Conservation (phyloP, 176 grass and related monocot species). For the Raddia guianensis region DNA sequence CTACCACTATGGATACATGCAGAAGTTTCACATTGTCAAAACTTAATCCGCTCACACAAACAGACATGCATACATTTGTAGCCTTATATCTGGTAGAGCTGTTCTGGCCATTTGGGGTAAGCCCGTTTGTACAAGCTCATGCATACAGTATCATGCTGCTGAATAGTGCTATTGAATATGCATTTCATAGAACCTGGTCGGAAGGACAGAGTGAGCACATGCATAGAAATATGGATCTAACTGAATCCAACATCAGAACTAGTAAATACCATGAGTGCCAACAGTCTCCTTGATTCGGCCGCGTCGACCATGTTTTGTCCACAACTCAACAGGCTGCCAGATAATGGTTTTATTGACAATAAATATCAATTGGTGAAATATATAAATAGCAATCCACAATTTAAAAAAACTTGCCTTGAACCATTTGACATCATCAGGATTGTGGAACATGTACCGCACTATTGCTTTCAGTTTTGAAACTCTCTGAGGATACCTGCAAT, state of each 20-base stretch:
- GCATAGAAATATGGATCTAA: background rate
- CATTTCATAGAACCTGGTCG: constrained; percentile 84
- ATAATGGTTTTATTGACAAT: background rate
- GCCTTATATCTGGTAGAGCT: constrained; percentile 46
- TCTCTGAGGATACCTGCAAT: constrained; percentile 87
- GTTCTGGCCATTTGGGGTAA: constrained; percentile 93
- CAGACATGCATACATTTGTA: background rate
- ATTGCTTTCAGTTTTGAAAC: constrained; percentile 90
- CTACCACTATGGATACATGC: background rate
- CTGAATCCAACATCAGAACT: background rate
- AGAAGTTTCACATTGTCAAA: background rate
- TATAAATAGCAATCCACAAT: background rate
- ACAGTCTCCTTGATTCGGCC: constrained; percentile 94
- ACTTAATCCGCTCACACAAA: background rate
- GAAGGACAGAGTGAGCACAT: constrained; percentile 1
- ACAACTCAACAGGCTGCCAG: constrained; percentile 83
- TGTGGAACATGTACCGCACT: constrained; percentile 94
- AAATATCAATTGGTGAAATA: background rate
- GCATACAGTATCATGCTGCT: constrained; percentile 94
- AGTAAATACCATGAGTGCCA: constrained; percentile 78
- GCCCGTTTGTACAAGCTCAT: constrained; percentile 85
- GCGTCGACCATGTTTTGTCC: constrained; percentile 82
- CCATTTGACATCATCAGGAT: constrained; percentile 88
- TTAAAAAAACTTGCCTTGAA: constrained; percentile 72
- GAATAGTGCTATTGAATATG: constrained; percentile 83